phyloP scores from a whole-genome alignment of 2,329 filamentous ascomycete genomes.

The Xylaria sp. region DNA sequence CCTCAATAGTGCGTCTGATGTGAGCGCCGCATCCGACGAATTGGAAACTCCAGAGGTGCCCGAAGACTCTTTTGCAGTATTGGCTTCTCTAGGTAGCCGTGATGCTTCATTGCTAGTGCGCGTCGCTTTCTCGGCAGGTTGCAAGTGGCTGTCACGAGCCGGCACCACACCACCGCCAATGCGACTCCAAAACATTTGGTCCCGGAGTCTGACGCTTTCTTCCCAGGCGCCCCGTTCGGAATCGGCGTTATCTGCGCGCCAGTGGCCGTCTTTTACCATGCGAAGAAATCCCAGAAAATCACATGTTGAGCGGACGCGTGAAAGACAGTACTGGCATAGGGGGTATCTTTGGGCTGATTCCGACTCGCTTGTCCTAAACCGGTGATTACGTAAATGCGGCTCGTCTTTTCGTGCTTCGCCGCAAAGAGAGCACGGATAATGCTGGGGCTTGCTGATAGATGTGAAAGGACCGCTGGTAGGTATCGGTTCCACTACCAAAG shows the following conservation, averaged over 20 bases:
- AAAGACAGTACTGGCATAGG: conserved; percentile 87
- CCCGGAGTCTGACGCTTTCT: conserved; percentile 86
- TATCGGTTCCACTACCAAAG: conserved; percentile 88
- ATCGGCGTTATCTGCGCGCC: conserved; percentile 83
- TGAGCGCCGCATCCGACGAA: conserved; percentile 25
- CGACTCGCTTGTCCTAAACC: conserved; percentile 88
- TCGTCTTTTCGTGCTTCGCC: conserved; percentile 81
- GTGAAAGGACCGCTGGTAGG: conserved; percentile 66
- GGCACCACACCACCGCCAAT: conserved; percentile 93
- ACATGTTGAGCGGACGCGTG: conserved; percentile 84
- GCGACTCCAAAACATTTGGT: conserved; percentile 97
- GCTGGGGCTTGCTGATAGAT: conserved; percentile 62
- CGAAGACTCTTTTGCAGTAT: conserved; percentile 22
- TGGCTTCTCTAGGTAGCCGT: conserved; percentile 29
- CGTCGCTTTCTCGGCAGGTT: conserved; percentile 48
- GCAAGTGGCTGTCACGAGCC: conserved; percentile 50
- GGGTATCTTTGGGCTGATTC: conserved; percentile 90
- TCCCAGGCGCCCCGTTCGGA: conserved; percentile 93
- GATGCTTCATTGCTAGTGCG: conserved; percentile 51
- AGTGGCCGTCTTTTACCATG: conserved; percentile 91
- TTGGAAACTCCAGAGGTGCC: conserved; percentile 29
- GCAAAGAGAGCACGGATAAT: conserved; percentile 83
- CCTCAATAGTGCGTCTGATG: conserved; percentile 16
- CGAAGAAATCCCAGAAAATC: conserved; percentile 92
- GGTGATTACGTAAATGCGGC: conserved; percentile 79